Conservation (phyloP, 768 basidiomycete genomes). For the Lactifluus subvellereus region DNA sequence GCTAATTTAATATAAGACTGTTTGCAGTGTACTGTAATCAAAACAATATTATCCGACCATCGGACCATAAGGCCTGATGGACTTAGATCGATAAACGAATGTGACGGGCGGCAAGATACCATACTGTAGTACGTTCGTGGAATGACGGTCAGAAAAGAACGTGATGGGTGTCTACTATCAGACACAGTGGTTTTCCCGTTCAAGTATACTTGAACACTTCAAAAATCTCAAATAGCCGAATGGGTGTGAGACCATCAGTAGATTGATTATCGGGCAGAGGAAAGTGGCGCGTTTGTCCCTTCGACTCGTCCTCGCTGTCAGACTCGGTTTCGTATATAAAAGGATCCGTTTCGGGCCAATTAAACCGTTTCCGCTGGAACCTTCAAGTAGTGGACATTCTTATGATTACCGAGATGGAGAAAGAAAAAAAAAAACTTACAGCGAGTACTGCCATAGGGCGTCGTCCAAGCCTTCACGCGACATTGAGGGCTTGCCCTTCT, state of each 20-base stretch:
- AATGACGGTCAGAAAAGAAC: not conserved
- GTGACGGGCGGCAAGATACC: not conserved
- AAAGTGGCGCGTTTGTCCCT: not conserved
- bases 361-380: conserved; percentile 61
- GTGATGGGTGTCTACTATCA: not conserved
- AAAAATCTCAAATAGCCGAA: conserved; percentile 22
- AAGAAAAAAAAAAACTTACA: conserved; percentile 35
- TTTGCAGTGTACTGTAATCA: too few relatives aligned
- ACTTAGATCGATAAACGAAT: not conserved
- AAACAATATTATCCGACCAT: not conserved
- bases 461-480: conserved; percentile 35
- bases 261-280: not conserved
- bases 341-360: conserved; percentile 46
- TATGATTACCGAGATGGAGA: not conserved
- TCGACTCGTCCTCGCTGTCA: not conserved
- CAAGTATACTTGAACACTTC: conserved; percentile 15
- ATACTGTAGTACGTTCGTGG: not conserved
- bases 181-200: not conserved
- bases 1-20: not conserved
- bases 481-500: conserved; percentile 25
- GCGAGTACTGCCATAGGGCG: conserved; percentile 52
- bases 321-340: conserved; percentile 5
- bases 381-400: conserved; percentile 32
- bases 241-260: conserved; percentile 20
- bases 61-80: not conserved